Base-by-base conservation (phyloP, 352 stramenopile genomes). In the Phytophthora boehmeriae region DNA sequence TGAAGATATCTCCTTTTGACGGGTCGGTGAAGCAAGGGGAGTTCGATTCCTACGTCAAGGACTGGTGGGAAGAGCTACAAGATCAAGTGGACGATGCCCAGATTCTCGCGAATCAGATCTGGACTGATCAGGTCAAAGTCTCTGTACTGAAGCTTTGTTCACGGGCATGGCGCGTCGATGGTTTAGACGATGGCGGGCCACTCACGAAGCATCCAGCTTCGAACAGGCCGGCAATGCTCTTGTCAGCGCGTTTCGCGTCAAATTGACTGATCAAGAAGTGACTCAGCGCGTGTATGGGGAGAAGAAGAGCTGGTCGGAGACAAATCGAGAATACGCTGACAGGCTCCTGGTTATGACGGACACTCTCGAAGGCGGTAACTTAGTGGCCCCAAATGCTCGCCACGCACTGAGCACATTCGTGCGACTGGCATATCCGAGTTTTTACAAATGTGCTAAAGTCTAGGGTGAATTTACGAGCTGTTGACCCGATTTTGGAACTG, bases 241-340 rank as follows among this genome's bases (percentile, higher is more conserved):
- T 16, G 35, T 42, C 5, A 16, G 4, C 5, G 35, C 35, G 5
- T 42, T 42, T 16, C 35, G 35, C 35, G 19, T 42, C 10, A 47
- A 47, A 16, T 6, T 47, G 17, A 25, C 41, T 8, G 41, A 47
- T 10, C 41, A 47, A 47, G 41, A 47, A 28, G 6, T 47, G 16
- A 47, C 17, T 8, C 41, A 32, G 17, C 41, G 41, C n/a, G 35
- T 42, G 35, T 42, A 42, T 16, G 35, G 11, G 11, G 35, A 42
- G 35, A 42, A 42, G 35, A 42, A 42, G 19, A 9, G 35, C 11
- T 42, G 35, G 35, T 13, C 5, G 1, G 41, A 47, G n/a, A 47
- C 41, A 4, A 30, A 47, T 28, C 41, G 20, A 16, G 41, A 47
- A 16, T 47, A 47, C 17, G 20, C 41, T 5, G 17, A 47, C 6